Evolutionary conservation across 2,329 filamentous ascomycete genomes (phyloP), one percentile per base, ranked within the genome.

Genomic region (Macrophomina tecta): DNA sequence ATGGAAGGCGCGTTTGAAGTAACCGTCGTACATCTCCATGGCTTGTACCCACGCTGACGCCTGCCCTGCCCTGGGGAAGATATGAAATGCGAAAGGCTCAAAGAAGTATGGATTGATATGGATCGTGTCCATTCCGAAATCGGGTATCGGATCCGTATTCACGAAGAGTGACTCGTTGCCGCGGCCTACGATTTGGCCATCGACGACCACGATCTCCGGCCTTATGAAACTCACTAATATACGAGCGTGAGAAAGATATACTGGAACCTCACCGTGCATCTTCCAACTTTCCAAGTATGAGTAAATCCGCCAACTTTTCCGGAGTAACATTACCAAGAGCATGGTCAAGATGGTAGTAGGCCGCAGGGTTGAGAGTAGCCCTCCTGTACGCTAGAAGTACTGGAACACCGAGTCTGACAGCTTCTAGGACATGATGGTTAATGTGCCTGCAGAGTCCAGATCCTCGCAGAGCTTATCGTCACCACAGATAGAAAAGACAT

Each of bases 1-100:
- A n/a, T 52, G 49, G 30, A 52, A 52, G 28, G 49, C 49, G 49
- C 49, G 49, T 12, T 52, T 52, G 28, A 52, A 52, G 49, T 52
- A 52, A 16, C 49, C 49, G 11, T 32, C 28, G 14, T 52, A 34
- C 28, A 52, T 52, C 28, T 52, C 49, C 49, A 52, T 52, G 11
- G 49, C 49, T 16, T 34, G 49, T 8, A 52, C 49, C 28, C 30
- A 34, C 9, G 49, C 49, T 5, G 49, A 34, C 2, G 49, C n/a
- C 8, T 52, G 28, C 2, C 28, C 49, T 34, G 11, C 9, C 14
- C 30, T 30, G 28, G 49, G 49, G 30, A 52, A n/a, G 16, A 52
- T 12, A 14, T 36, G 30, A 12, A 52, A 52, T 8, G 49, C 49
- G 2, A 28, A 52, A 12, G 30, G 30, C 2, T 32, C 49, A n/a